Conservation (phyloP, 75 land plant species). For the Cunninghamia lanceolata region DNA sequence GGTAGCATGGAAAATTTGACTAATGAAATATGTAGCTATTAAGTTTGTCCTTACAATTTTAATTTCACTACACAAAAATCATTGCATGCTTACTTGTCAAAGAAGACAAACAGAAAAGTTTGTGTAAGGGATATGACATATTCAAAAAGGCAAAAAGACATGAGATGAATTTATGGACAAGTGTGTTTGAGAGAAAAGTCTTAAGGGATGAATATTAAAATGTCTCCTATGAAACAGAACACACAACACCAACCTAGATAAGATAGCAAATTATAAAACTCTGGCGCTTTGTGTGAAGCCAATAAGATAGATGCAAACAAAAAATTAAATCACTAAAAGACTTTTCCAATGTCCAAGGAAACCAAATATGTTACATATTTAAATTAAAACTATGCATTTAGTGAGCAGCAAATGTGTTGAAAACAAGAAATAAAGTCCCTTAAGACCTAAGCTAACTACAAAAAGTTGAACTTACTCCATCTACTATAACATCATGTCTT, state of each 20-base stretch:
- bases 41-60: neutral
- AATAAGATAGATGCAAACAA: neutral
- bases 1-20: neutral
- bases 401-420: too few species aligned
- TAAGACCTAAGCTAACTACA: too few species aligned
- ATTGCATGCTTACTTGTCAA: neutral
- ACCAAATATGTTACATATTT: neutral
- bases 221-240: neutral
- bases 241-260: neutral
- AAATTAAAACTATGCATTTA: too few species aligned
- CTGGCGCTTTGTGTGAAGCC: neutral
- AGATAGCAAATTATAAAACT: neutral
- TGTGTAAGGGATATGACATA: neutral
- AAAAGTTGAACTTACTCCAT: too few species aligned
- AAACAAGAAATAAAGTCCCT: too few species aligned
- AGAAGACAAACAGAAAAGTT: neutral
- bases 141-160: neutral
- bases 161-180: neutral
- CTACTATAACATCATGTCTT: too few species aligned
- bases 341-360: neutral
- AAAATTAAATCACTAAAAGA: neutral
- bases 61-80: constrained; percentile 3
- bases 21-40: neutral
- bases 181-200: neutral
- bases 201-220: neutral